Conservation (phyloP, 768 basidiomycete species). For the Tylopilus rubrobrunneus region DNA sequence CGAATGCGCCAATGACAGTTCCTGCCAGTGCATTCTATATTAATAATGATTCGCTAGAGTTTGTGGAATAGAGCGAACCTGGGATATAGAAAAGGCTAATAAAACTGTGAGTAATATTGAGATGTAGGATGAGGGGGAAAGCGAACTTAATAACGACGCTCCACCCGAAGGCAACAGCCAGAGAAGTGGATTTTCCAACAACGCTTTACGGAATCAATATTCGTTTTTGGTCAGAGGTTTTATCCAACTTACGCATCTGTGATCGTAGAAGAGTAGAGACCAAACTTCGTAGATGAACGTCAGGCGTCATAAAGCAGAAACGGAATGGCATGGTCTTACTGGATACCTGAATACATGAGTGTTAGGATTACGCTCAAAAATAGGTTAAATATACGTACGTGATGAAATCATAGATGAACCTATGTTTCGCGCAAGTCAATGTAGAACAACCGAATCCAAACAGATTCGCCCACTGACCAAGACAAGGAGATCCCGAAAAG, state of each 20-base stretch:
- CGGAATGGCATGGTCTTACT: slow-evolving; percentile 37
- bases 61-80: slow-evolving; percentile 27
- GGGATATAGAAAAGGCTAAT: slow-evolving; percentile 63
- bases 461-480: slow-evolving; percentile 45
- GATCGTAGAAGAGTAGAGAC: slow-evolving; percentile 77
- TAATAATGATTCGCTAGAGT: slow-evolving; percentile 7
- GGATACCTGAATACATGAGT: slow-evolving; percentile 46
- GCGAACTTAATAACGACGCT: slow-evolving; percentile 76
- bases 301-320: neutral
- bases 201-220: slow-evolving; percentile 39
- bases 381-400: slow-evolving; percentile 40
- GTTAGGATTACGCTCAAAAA: neutral
- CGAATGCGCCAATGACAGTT: slow-evolving; percentile 68
- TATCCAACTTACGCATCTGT: slow-evolving; percentile 49
- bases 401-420: slow-evolving; percentile 82
- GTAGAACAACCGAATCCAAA: neutral
- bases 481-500: slow-evolving; percentile 70
- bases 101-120: slow-evolving; percentile 4
- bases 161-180: slow-evolving; percentile 77
- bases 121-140: neutral
- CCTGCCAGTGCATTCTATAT: slow-evolving; percentile 26
- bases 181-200: slow-evolving; percentile 47
- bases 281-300: slow-evolving; percentile 47
- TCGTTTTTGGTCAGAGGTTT: neutral
- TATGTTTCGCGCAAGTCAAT: slow-evolving; percentile 17